Conservation (phyloP, 106 monocot species). For the Phalaenopsis aphrodite region DNA sequence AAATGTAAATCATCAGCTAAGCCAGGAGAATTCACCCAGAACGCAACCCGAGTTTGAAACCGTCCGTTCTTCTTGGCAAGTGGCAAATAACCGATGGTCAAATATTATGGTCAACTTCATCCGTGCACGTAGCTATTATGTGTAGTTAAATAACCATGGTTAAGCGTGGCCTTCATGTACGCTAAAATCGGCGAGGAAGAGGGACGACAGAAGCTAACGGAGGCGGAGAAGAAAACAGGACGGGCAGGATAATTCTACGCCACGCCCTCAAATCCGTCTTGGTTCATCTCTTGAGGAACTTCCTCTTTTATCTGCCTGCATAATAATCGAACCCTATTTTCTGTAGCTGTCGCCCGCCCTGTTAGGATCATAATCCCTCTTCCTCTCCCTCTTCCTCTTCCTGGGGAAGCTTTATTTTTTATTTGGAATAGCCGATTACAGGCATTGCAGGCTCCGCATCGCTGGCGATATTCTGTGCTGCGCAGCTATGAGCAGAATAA, state of each 20-base stretch:
- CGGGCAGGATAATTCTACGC: background rate
- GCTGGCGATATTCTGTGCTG: background rate
- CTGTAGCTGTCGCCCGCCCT: background rate
- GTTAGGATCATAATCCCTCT: background rate
- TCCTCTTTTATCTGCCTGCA: background rate
- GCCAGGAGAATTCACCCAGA: background rate
- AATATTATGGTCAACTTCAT: background rate
- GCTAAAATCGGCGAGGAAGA: background rate
- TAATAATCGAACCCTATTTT: conserved; percentile 6
- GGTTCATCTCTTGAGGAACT: background rate
- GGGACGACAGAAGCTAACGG: conserved; percentile 4
- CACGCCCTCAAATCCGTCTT: conserved; percentile 6
- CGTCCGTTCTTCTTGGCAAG: background rate
- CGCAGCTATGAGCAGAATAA: background rate
- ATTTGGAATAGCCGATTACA: conserved; percentile 1
- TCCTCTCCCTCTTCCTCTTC: background rate
- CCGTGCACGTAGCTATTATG: background rate
- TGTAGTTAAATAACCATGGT: background rate
- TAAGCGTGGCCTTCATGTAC: background rate
- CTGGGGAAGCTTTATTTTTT: background rate
- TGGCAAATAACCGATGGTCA: background rate
- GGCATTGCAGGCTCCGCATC: background rate
- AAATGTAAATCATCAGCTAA: background rate
- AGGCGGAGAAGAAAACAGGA: conserved; percentile 7
- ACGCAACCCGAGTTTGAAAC: background rate